Evolutionary conservation across 768 basidiomycete genomes (phyloP).

Genomic region (Boletus rubroflammeus): DNA sequence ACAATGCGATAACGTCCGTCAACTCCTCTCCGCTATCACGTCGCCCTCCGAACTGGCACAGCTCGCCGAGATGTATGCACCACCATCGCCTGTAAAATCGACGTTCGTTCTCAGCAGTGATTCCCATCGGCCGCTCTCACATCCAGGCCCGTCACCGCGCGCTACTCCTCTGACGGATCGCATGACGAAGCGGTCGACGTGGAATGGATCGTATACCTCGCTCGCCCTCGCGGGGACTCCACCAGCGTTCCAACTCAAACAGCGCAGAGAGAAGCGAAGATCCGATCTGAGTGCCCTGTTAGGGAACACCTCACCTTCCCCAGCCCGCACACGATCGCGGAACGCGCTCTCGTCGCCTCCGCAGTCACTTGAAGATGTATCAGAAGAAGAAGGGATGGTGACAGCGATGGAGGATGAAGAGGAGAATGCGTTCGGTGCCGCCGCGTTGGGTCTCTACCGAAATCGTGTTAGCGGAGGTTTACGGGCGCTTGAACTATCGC

Average conservation of each 20-base stretch:
- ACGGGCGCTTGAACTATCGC: slow-evolving; percentile 43
- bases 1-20: slow-evolving; percentile 80
- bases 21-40: slow-evolving; percentile 73
- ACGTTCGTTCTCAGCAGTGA: slow-evolving; percentile 24
- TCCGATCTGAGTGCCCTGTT: slow-evolving; percentile 53
- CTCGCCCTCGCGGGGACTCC: slow-evolving; percentile 48
- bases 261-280: slow-evolving; percentile 49
- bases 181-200: slow-evolving; percentile 60
- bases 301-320: slow-evolving; percentile 25
- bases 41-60: slow-evolving; percentile 69
- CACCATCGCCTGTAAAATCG: slow-evolving; percentile 53
- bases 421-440: slow-evolving; percentile 51
- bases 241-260: slow-evolving; percentile 37
- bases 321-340: slow-evolving; percentile 28
- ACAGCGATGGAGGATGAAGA: slow-evolving; percentile 21
- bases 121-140: slow-evolving; percentile 44
- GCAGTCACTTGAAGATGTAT: slow-evolving; percentile 34
- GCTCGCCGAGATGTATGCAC: slow-evolving; percentile 85
- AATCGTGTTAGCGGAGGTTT: slow-evolving; percentile 48
- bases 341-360: slow-evolving; percentile 42
- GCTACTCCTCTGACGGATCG: slow-evolving; percentile 18
- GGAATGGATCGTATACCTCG: slow-evolving; percentile 65
- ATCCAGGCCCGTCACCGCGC: slow-evolving; percentile 31
- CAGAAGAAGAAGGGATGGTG: slow-evolving; percentile 34
- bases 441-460: slow-evolving; percentile 59